A percentile compares a stretch with the other conserved stretches of the same genome.
Evolutionary conservation across 73 alveolate genomes (phyloP).

Genomic region (Symbiodinium natans): DNA sequence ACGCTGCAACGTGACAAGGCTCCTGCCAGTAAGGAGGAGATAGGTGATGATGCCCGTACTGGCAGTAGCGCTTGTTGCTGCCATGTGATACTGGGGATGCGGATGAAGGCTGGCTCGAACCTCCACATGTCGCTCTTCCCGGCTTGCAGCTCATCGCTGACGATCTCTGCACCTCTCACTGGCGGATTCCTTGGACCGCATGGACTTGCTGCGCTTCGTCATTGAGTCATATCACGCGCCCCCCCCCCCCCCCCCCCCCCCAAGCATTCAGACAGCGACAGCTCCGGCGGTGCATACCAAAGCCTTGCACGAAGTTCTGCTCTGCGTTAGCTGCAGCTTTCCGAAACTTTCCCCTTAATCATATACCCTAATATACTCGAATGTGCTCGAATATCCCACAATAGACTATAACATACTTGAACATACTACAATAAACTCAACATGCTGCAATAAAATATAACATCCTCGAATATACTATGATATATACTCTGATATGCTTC

Average conservation of each 20-base stretch:
- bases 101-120: background rate
- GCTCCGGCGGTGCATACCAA: slow-evolving; percentile 84
- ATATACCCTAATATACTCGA: too few relatives aligned
- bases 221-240: too few relatives aligned
- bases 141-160: slow-evolving; percentile 53
- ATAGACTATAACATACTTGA: too few relatives aligned
- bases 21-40: slow-evolving; percentile 43
- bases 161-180: slow-evolving; percentile 62
- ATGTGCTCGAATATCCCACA: too few relatives aligned
- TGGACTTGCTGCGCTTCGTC: background rate
- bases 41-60: slow-evolving; percentile 75
- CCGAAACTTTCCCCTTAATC: too few relatives aligned
- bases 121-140: slow-evolving; percentile 91
- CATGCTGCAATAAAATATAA: too few relatives aligned
- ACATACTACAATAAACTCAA: too few relatives aligned
- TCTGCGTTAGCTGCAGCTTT: too few relatives aligned
- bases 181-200: slow-evolving; percentile 55
- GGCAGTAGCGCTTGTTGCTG: background rate
- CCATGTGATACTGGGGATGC: too few relatives aligned
- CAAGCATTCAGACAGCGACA: slow-evolving; percentile 1
- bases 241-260: too few relatives aligned
- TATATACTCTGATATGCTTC: too few relatives aligned
- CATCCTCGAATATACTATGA: too few relatives aligned
- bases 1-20: background rate
- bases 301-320: slow-evolving; percentile 5